Conservation (phyloP, 257 asterid species). For the Anisodus tanguticus region DNA sequence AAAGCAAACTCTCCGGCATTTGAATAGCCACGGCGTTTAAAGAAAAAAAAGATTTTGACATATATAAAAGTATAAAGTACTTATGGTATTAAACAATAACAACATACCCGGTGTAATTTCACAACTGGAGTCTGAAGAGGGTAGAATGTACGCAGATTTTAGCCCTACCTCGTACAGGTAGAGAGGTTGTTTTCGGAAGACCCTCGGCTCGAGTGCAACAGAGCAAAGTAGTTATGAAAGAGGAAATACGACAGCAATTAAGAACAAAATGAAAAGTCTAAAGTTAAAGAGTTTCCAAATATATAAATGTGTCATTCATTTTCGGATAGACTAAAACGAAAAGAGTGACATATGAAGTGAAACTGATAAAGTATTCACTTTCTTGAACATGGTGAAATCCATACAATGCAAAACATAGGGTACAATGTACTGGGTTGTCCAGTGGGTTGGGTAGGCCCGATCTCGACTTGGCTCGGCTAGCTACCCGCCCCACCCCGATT, state of each 20-base stretch:
- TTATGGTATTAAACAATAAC: background rate
- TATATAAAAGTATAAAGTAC: background rate
- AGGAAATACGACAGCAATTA: background rate
- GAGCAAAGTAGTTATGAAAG: no score
- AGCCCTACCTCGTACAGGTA: no score
- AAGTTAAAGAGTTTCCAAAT: background rate
- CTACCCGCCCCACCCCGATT: no score
- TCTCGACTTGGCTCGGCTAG: no score
- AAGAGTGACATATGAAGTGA: background rate
- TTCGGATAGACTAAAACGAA: background rate
- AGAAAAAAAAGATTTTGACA: background rate
- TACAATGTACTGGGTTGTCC: background rate
- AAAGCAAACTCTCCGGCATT: background rate
- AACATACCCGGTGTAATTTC: no score
- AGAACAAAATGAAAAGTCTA: background rate
- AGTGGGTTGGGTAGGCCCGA: no score
- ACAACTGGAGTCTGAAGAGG: no score
- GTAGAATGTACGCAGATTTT: no score
- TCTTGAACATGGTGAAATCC: background rate
- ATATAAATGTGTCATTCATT: background rate
- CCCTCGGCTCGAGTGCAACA: no score
- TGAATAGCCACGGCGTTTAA: background rate
- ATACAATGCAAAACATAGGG: slow-evolving; percentile 11
- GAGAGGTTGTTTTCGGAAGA: no score
- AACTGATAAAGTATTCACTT: background rate